Conservation (phyloP, 257 asterid genomes). For the Penstemon eatonii region DNA sequence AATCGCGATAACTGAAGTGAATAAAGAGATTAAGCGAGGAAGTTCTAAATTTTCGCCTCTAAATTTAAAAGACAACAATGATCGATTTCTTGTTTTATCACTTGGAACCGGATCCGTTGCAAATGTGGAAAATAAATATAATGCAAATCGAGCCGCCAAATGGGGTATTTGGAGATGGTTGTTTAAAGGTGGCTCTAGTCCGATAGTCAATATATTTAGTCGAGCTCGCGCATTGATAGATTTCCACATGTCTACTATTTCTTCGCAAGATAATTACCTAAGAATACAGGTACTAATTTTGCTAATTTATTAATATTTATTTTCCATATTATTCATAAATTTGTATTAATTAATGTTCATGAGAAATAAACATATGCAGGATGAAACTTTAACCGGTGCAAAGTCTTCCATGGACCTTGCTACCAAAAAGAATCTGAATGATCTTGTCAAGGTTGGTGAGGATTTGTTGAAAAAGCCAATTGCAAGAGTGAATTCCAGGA, state of each 20-base stretch:
- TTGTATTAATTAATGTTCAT: too few species aligned
- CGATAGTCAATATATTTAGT: neutral
- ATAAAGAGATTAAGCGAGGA: neutral
- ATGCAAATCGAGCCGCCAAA: constrained; percentile 11
- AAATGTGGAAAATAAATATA: neutral
- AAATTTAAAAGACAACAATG: neutral
- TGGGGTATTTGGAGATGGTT: constrained; percentile 28
- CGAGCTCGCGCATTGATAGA: constrained; percentile 4
- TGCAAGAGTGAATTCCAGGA: constrained; percentile 5
- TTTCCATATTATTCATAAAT: neutral
- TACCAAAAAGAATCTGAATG: constrained; percentile 19
- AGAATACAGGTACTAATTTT: constrained; percentile 17
- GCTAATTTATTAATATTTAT: neutral
- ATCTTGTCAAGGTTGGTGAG: constrained; percentile 21
- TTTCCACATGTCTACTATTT: neutral
- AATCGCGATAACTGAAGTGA: constrained; percentile 14
- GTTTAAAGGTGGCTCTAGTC: neutral
- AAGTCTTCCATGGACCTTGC: constrained; percentile 12
- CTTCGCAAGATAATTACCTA: constrained; percentile 21
- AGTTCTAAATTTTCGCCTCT: neutral
- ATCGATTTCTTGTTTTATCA: constrained; percentile 13
- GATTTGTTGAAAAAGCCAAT: constrained; percentile 19
- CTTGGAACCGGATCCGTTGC: constrained; percentile 21
- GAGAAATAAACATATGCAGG: neutral
- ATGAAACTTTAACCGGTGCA: neutral